These are phyloP conservation scores for Aspergillus sp. DNA, from an alignment of 2,329 filamentous ascomycete species.

Conservation along the genomic window DNA sequence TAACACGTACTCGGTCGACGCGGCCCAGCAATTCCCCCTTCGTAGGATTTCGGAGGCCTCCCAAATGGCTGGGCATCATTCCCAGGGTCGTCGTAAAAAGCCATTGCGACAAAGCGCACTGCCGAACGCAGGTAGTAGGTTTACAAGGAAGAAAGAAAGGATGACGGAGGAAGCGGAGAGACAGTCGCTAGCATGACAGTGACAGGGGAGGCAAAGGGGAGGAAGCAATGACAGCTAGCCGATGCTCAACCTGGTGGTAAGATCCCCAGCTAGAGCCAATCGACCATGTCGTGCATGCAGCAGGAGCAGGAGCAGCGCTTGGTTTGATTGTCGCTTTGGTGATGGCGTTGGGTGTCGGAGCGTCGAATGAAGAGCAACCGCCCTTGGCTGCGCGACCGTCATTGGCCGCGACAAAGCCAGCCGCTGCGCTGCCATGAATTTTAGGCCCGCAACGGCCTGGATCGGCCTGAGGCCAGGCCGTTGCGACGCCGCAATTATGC, in stretches of 20 bases:
- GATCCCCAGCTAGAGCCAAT: slow-evolving; percentile 4
- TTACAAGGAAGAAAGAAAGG: slow-evolving; percentile 14
- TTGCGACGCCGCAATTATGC: slow-evolving; percentile 16
- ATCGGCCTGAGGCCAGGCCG: slow-evolving; percentile 18
- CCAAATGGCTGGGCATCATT: slow-evolving; percentile 37
- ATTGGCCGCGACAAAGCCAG: slow-evolving; percentile 12
- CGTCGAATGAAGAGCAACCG: slow-evolving; percentile 7
- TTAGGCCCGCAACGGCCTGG: not conserved
- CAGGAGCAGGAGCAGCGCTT: slow-evolving; percentile 1
- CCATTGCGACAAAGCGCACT: slow-evolving; percentile 31
- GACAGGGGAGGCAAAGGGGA: slow-evolving; percentile 14
- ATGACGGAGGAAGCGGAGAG: slow-evolving; percentile 17
- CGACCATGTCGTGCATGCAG: slow-evolving; percentile 11
- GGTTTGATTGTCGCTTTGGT: not conserved
- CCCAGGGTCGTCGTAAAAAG: slow-evolving; percentile 42
- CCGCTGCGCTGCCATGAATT: slow-evolving; percentile 3
- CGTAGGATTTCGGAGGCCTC: slow-evolving; percentile 35
- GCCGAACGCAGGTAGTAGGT: slow-evolving; percentile 7
- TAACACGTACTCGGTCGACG: slow-evolving; percentile 43
- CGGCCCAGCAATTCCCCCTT: slow-evolving; percentile 39
- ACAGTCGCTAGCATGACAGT: slow-evolving; percentile 24
- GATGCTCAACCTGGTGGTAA: slow-evolving; percentile 3
- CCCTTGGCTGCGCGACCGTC: slow-evolving; percentile 4
- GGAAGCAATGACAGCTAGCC: slow-evolving; percentile 4
- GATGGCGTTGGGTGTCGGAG: slow-evolving; percentile 1